These are phyloP conservation scores for Chalaropsis thielavioides DNA, from an alignment of 2,329 filamentous ascomycete genomes.

Conservation along the genomic window DNA sequence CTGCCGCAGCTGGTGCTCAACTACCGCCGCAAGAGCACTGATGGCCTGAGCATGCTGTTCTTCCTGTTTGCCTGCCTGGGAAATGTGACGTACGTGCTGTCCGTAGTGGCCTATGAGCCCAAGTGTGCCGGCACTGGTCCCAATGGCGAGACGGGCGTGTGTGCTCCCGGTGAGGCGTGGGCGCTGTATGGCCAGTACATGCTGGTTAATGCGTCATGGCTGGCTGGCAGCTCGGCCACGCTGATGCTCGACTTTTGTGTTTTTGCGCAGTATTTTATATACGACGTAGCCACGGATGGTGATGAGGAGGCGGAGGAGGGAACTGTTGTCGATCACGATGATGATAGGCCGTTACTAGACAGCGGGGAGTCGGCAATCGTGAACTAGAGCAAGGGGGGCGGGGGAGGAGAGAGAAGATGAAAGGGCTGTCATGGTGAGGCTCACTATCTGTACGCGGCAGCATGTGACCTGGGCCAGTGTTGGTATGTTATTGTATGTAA, in stretches of 20 bases:
- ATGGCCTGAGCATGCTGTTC: slow-evolving; percentile 86
- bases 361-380: neutral
- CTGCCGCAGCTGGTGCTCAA: slow-evolving; percentile 86
- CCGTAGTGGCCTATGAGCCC: slow-evolving; percentile 80
- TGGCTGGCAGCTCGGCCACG: slow-evolving; percentile 79
- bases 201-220: slow-evolving; percentile 79
- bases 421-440: neutral
- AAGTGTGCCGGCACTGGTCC: slow-evolving; percentile 33
- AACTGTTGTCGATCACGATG: neutral
- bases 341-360: neutral
- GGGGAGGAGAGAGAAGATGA: no score
- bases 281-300: slow-evolving; percentile 38
- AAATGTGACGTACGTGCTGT: slow-evolving; percentile 84
- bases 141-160: slow-evolving; percentile 29
- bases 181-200: slow-evolving; percentile 67
- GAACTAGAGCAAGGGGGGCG: neutral
- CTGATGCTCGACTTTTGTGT: slow-evolving; percentile 72
- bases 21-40: slow-evolving; percentile 80
- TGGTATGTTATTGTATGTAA: no score
- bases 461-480: neutral
- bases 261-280: slow-evolving; percentile 85
- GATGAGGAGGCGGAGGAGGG: slow-evolving; percentile 19
- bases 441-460: no score
- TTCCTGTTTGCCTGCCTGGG: slow-evolving; percentile 94
- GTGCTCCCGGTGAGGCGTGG: slow-evolving; percentile 49